These are phyloP conservation scores for Neurospora sp. DNA, from an alignment of 495 filamentous ascomycete species.

Conservation along the genomic window DNA sequence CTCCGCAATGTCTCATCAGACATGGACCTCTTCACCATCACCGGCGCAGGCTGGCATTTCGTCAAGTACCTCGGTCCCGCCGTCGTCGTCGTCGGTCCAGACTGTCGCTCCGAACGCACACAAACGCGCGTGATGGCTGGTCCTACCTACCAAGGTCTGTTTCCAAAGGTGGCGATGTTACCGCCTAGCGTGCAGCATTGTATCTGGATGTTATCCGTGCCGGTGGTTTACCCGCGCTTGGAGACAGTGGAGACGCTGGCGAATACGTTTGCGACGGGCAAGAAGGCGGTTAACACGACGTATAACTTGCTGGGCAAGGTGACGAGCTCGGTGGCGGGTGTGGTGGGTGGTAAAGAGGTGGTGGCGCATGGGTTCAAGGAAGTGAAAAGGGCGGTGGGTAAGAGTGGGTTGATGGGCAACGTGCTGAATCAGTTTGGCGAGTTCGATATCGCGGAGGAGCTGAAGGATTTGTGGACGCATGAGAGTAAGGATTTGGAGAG, in stretches of 20 bases:
- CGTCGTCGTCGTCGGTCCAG: constrained; percentile 79
- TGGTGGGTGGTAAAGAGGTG: constrained; percentile 86
- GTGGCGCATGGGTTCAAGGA: constrained; percentile 85
- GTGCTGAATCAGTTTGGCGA: constrained; percentile 97
- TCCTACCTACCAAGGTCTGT: constrained; percentile 92
- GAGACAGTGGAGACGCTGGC: constrained; percentile 85
- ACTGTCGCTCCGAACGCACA: constrained; percentile 84
- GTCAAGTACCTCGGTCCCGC: constrained; percentile 91
- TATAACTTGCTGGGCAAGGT: constrained; percentile 95
- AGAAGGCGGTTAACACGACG: constrained; percentile 87
- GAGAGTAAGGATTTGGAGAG: constrained; percentile 95
- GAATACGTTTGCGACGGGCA: constrained; percentile 84
- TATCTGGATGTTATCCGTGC: constrained; percentile 87
- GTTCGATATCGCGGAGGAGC: constrained; percentile 85
- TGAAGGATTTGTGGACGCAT: constrained; percentile 96
- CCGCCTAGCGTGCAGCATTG: constrained; percentile 91
- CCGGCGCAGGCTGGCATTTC: constrained; percentile 95
- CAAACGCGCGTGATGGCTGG: constrained; percentile 89
- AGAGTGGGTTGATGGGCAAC: constrained; percentile 85
- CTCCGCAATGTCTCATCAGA: constrained; percentile 79
- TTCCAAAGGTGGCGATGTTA: constrained; percentile 89
- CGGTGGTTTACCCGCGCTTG: constrained; percentile 80
- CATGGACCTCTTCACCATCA: constrained; percentile 90
- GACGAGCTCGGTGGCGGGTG: constrained; percentile 83
- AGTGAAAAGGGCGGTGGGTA: constrained; percentile 93